Conservation (phyloP, 495 filamentous ascomycete species). For the Penicillium lagena region DNA sequence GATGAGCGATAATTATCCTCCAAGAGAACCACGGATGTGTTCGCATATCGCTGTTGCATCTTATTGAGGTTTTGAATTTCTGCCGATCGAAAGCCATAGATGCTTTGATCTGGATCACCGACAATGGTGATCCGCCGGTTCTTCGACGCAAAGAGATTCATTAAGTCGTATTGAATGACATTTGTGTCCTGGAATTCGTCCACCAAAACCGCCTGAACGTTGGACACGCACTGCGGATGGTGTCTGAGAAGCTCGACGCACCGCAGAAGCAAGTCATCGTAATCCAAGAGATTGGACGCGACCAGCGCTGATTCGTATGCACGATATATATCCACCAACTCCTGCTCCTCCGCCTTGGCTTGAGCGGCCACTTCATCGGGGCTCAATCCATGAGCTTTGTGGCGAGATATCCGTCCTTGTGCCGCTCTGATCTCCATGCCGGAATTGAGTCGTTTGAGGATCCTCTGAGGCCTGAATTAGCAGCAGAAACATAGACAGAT, state of each 20-base stretch:
- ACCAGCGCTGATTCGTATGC: conserved; percentile 74
- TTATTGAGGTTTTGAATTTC: conserved; percentile 84
- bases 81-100: conserved; percentile 96
- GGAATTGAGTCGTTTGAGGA: conserved; percentile 66
- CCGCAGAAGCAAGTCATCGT: conserved; percentile 84
- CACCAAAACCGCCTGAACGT: conserved; percentile 86
- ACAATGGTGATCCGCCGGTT: conserved; percentile 82
- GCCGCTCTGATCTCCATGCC: conserved; percentile 64
- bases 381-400: conserved; percentile 67
- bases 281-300: conserved; percentile 81
- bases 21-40: conserved; percentile 76
- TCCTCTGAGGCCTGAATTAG: conserved; percentile 43
- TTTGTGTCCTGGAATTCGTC: conserved; percentile 99
- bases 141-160: conserved; percentile 76
- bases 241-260: conserved; percentile 74
- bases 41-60: conserved; percentile 68
- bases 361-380: conserved; percentile 34
- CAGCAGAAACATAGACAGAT: conserved; percentile 2
- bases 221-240: conserved; percentile 80
- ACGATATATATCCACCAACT: conserved; percentile 66
- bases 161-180: conserved; percentile 87
- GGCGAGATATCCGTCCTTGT: conserved; percentile 72
- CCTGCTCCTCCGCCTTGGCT: conserved; percentile 52
- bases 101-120: conserved; percentile 96
- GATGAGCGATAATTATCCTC: conserved; percentile 96